Conservation (phyloP, 2,329 filamentous ascomycete genomes). For the Trematosphaeria pertusa region DNA sequence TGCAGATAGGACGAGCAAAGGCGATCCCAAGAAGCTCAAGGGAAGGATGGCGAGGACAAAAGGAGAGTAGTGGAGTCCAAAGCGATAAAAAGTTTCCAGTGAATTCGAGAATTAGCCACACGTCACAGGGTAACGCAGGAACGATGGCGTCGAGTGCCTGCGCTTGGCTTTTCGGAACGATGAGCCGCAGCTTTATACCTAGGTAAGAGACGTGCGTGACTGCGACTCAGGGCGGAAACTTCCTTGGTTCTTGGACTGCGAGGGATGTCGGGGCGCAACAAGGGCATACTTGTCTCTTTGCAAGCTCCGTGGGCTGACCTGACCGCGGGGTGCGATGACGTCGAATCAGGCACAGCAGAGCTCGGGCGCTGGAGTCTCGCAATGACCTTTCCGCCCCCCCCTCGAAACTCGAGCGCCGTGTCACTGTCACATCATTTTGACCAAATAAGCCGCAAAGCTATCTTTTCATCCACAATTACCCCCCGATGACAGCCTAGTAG, state of each 20-base stretch:
- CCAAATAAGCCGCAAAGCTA: no score
- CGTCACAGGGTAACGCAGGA: no score
- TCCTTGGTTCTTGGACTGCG: constrained; percentile 15
- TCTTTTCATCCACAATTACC: no score
- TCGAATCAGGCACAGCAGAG: constrained; percentile 10
- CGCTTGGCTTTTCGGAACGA: constrained; percentile 1
- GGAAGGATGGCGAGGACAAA: neutral
- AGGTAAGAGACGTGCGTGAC: neutral
- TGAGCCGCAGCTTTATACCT: constrained; percentile 8
- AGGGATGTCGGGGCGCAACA: constrained; percentile 4
- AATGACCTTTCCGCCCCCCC: neutral
- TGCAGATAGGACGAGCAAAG: neutral
- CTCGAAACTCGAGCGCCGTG: neutral
- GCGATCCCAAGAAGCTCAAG: constrained; percentile 5
- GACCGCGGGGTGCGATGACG: constrained; percentile 18
- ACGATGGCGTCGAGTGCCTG: neutral
- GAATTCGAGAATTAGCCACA: no score
- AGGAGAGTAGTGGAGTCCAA: constrained; percentile 1
- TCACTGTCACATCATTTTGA: constrained; percentile 15
- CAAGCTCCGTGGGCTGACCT: neutral
- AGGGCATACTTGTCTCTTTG: constrained; percentile 2
- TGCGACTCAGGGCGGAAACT: constrained; percentile 2
- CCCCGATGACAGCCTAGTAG: no score
- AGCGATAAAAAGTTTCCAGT: constrained; percentile 5
- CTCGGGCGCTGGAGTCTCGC: constrained; percentile 1